These are phyloP conservation scores for Aspergillus indologenus DNA, from an alignment of 495 filamentous ascomycete species.

Conservation along the genomic window DNA sequence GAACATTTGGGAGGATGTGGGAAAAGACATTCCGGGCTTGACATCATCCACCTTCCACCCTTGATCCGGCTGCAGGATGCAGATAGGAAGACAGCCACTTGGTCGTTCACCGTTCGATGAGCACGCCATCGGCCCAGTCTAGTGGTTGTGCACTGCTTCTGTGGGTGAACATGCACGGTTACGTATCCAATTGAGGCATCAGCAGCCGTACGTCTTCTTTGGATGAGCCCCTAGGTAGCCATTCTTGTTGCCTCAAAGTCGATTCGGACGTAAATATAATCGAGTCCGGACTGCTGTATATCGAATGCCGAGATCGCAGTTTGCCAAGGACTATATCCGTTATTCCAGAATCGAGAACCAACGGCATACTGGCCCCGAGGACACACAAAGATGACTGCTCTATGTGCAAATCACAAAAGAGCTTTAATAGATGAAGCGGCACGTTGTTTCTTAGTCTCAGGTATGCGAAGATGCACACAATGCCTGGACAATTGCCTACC, in stretches of 20 bases:
- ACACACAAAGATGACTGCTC: no score
- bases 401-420: no score
- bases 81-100: not conserved
- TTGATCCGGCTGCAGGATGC: not conserved
- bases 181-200: not conserved
- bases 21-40: conserved; percentile 7
- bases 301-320: no score
- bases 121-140: not conserved
- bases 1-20: not conserved
- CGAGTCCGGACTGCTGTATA: no score
- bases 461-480: no score
- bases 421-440: no score
- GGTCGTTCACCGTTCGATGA: not conserved
- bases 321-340: no score
- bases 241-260: not conserved
- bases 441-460: no score
- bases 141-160: not conserved
- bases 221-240: not conserved
- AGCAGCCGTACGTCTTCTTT: not conserved
- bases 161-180: not conserved
- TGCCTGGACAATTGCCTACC: not conserved
- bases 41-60: not conserved
- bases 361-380: no score
- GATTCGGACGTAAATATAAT: no score
- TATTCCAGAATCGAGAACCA: no score